phyloP scores from a whole-genome alignment of 441 rosid species.

The Viola pubescens region DNA sequence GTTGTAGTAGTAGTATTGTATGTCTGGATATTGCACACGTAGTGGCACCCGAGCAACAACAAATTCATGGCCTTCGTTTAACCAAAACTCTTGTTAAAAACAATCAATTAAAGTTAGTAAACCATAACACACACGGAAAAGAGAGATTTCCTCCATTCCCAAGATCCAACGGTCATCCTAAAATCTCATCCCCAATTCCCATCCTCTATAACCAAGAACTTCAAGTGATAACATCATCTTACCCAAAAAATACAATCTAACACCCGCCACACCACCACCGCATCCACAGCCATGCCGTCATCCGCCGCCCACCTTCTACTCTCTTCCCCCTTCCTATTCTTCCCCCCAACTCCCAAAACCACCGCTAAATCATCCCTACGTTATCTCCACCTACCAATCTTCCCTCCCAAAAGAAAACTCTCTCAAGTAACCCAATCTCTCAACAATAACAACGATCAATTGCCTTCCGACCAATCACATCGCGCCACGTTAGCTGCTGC shows the following conservation, averaged over 20 bases:
- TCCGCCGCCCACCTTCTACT: slow-evolving; percentile 35
- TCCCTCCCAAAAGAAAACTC: slow-evolving; percentile 11
- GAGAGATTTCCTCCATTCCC: no score
- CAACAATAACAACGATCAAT: slow-evolving; percentile 8
- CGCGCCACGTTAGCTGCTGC: slow-evolving; percentile 21
- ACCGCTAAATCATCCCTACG: slow-evolving; percentile 5
- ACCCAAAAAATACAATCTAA: background rate
- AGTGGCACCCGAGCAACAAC: slow-evolving; percentile 29
- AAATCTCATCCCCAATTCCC: background rate
- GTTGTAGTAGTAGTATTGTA: background rate
- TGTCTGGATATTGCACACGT: slow-evolving; percentile 51
- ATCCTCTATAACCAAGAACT: background rate
- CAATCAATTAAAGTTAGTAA: no score
- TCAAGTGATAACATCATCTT: background rate
- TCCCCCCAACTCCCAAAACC: slow-evolving; percentile 63
- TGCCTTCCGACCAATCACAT: slow-evolving; percentile 23
- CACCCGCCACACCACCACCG: background rate
- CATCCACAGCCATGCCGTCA: slow-evolving; percentile 34
- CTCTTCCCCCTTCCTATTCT: slow-evolving; percentile 44
- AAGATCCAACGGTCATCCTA: background rate
- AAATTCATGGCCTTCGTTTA: slow-evolving; percentile 22
- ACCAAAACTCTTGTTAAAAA: slow-evolving; percentile 3
- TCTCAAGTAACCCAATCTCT: slow-evolving; percentile 21
- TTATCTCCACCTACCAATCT: slow-evolving; percentile 9
- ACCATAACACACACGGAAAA: no score